Conservation (phyloP, 106 monocot genomes). For the Platanthera zijinensis region DNA sequence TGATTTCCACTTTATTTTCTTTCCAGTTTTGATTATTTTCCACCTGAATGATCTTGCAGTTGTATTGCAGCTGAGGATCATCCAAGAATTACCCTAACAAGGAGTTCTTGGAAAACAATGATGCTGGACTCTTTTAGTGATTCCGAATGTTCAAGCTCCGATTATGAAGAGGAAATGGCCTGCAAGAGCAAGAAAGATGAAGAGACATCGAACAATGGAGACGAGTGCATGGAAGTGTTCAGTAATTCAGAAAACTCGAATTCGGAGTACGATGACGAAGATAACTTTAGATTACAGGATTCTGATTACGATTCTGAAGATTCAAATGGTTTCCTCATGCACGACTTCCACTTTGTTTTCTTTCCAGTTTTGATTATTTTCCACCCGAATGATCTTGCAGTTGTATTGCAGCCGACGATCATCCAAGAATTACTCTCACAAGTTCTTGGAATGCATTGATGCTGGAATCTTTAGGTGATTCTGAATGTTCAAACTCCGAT, state of each 20-base stretch:
- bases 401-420: slow-evolving; percentile 53
- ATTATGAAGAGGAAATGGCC: slow-evolving; percentile 6
- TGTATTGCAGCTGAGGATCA: slow-evolving; percentile 56
- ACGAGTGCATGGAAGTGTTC: background rate
- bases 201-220: background rate
- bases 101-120: slow-evolving; percentile 28
- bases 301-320: slow-evolving; percentile 70
- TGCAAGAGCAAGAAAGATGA: background rate
- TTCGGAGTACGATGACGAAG: background rate
- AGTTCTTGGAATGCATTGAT: too few species aligned
- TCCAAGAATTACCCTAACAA: slow-evolving; percentile 68
- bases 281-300: slow-evolving; percentile 6
- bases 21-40: background rate
- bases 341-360: background rate
- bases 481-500: too few species aligned
- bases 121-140: slow-evolving; percentile 18
- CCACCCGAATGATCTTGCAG: too few species aligned
- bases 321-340: slow-evolving; percentile 59
- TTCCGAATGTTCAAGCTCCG: slow-evolving; percentile 9
- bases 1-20: background rate
- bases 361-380: background rate
- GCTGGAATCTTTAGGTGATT: too few species aligned
- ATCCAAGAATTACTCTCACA: slow-evolving; percentile 30
- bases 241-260: slow-evolving; percentile 4
- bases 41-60: too few species aligned